These are phyloP conservation scores for Atractiella rhizophila DNA, from an alignment of 768 basidiomycete species.

Conservation along the genomic window DNA sequence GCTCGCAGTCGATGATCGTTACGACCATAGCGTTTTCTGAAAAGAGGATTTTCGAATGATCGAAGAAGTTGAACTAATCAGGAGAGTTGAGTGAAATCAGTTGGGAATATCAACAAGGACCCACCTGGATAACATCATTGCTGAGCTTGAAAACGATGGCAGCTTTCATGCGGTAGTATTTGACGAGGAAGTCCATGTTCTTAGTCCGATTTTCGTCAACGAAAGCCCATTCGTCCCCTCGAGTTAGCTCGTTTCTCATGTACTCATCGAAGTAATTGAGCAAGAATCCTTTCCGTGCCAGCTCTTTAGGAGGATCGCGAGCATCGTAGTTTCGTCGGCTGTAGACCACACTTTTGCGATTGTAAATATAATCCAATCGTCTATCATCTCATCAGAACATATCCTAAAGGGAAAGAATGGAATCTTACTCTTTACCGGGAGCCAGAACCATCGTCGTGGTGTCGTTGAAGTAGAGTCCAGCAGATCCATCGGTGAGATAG, in stretches of 20 bases:
- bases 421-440: slow-evolving; percentile 56
- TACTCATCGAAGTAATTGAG: slow-evolving; percentile 83
- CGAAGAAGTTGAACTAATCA: slow-evolving; percentile 84
- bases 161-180: slow-evolving; percentile 86
- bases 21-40: slow-evolving; percentile 52
- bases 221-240: slow-evolving; percentile 60
- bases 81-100: neutral
- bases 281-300: slow-evolving; percentile 74
- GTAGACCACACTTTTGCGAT: slow-evolving; percentile 37
- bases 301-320: slow-evolving; percentile 46
- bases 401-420: neutral
- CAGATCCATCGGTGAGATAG: slow-evolving; percentile 76
- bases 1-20: slow-evolving; percentile 63
- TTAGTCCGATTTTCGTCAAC: slow-evolving; percentile 38
- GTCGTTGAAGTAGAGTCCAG: slow-evolving; percentile 92
- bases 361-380: slow-evolving; percentile 67
- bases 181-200: slow-evolving; percentile 88
- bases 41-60: slow-evolving; percentile 82
- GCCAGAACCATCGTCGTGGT: slow-evolving; percentile 62
- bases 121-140: slow-evolving; percentile 79
- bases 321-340: slow-evolving; percentile 37
- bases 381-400: slow-evolving; percentile 23
- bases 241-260: slow-evolving; percentile 69
- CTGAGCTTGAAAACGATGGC: slow-evolving; percentile 91
- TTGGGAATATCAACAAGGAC: neutral